Evolutionary conservation across 2,329 filamentous ascomycete species (phyloP).

Genomic region (Colletotrichum kahawae): DNA sequence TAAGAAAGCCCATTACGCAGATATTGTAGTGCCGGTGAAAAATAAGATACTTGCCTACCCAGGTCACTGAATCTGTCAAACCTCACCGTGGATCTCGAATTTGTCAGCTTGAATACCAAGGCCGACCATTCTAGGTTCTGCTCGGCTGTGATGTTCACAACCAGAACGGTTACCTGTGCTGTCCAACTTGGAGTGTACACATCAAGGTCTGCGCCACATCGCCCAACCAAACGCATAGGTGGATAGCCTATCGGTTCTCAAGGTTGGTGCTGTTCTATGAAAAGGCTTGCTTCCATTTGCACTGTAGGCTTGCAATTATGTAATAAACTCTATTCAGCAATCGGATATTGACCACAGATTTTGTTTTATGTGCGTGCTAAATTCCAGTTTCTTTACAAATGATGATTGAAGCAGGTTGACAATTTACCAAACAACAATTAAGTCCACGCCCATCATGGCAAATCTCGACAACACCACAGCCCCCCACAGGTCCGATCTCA

Average conservation of each 20-base stretch:
- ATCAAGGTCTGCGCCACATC: neutral
- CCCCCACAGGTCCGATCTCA: neutral
- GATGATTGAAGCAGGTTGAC: neutral
- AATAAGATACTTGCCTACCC: neutral
- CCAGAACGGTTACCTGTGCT: neutral
- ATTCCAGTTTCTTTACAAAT: neutral
- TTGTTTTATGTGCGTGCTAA: accelerated
- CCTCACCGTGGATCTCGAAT: accelerated
- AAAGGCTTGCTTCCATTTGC: neutral
- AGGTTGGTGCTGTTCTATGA: neutral
- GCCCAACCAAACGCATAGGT: neutral
- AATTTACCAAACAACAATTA: neutral
- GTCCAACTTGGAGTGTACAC: neutral
- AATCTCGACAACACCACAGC: neutral
- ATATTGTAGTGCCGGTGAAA: neutral
- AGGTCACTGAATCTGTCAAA: neutral
- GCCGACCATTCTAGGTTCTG: neutral
- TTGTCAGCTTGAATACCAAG: accelerated
- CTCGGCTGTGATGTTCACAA: neutral
- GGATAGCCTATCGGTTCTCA: neutral
- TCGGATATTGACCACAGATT: neutral
- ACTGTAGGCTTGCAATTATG: neutral
- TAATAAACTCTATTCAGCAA: neutral
- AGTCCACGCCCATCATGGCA: neutral
- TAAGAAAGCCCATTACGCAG: neutral